Evolutionary conservation across 495 filamentous ascomycete genomes (phyloP), one percentile per base, ranked within the genome.

Genomic region (Xylaria nigripes): DNA sequence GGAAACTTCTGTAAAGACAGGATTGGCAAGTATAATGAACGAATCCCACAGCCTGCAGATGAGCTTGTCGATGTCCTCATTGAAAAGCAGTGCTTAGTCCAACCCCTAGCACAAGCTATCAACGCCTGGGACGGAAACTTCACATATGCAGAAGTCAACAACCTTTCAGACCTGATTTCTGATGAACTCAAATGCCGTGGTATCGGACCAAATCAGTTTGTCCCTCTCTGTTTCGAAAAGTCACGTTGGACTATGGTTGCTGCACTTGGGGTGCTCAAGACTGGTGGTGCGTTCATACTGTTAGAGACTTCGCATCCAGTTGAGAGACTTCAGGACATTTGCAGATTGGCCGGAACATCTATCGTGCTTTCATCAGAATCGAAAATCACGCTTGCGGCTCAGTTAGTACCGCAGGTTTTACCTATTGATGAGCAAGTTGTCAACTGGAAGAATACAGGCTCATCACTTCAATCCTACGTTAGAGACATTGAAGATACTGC

Each of bases 151-250:
- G 69, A 83, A 50, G 57, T 85, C 46, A 67, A 79, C 25, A 12
- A 29, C 7, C 36, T 59, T 1, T 45, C 62, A 10, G 65, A 45
- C 55, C 60, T 51, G 9, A 51, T 84, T 21, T 75, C 75, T 2
- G 61, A 42, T 9, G 60, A 73, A 42, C 61, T 81, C 18, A 62
- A 68, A 40, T 52, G 44, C 0, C 65, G 68, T n/a, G 79, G 80
- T 13, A 72, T 85, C 29, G 71, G 72, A 2, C 72, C 68, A 3
- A 78, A 79, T 24, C 65, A 61, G 0, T 48, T 81, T 1, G 76
- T 85, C 2, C 81, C 81, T 2, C 57, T 86, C 0, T 82, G 75
- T 52, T 70, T 84, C 23, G 73, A 79, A 42, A 85, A 84, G 48
- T 80, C 77, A 0, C 63, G 70, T 1, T 83, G 74, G 74, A 73